These are phyloP conservation scores for Coemansia sp. DNA, from an alignment of 192 early-diverging fungal genomes.

Conservation along the genomic window DNA sequence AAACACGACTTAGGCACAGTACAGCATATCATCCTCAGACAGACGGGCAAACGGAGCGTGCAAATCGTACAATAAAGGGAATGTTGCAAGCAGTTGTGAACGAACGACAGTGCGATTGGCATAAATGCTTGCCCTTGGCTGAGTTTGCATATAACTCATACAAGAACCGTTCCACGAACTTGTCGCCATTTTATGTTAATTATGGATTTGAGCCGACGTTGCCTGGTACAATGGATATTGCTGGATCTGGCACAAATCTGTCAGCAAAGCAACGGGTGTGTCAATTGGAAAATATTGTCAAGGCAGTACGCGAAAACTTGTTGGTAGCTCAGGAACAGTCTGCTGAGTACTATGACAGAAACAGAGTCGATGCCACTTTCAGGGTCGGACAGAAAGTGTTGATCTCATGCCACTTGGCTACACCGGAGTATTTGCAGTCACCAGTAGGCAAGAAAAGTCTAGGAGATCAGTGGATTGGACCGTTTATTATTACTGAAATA, in stretches of 20 bases:
- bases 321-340: too few species aligned
- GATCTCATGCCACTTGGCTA: too few species aligned
- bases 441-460: too few species aligned
- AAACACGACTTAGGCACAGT: constrained; percentile 2
- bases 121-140: constrained; percentile 4
- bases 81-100: constrained; percentile 11
- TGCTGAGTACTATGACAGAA: too few species aligned
- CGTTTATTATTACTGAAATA: too few species aligned
- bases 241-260: neutral
- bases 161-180: constrained; percentile 5
- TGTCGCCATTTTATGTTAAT: constrained; percentile 4
- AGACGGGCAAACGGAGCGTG: constrained; percentile 19
- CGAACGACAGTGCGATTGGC: constrained; percentile 7
- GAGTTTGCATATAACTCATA: too few species aligned
- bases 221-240: neutral
- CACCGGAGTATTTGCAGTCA: too few species aligned
- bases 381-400: neutral
- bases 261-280: neutral
- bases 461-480: neutral
- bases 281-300: neutral
- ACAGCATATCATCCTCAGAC: constrained; percentile 17
- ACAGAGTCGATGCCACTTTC: too few species aligned
- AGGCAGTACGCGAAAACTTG: too few species aligned
- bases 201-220: constrained; percentile 9
- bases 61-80: constrained; percentile 9